Evolutionary conservation across 345 rosid species (phyloP).

Genomic region (Gossypium mustelinum): DNA sequence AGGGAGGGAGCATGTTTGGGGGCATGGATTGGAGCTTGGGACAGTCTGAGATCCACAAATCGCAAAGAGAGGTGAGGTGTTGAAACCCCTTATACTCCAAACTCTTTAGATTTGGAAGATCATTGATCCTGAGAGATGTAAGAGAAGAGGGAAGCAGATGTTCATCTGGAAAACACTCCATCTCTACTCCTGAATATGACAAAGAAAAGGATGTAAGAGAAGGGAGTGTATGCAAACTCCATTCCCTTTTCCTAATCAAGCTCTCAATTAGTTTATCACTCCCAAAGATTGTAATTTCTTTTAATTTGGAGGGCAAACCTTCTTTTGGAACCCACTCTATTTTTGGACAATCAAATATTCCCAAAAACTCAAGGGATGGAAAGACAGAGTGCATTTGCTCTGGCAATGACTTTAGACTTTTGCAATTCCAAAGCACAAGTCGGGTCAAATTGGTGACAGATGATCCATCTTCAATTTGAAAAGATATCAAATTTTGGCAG

Average conservation of each 20-base stretch:
- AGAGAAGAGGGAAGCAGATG: conserved; percentile 4
- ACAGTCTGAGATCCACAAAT: not conserved
- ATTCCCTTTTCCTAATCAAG: not conserved
- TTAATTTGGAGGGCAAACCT: conserved; percentile 8
- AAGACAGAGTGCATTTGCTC: not conserved
- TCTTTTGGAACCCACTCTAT: not conserved
- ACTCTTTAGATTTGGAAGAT: not conserved
- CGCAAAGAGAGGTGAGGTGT: not conserved
- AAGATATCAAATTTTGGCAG: not conserved
- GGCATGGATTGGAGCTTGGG: not conserved
- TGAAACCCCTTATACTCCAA: not conserved
- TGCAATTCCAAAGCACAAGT: not conserved
- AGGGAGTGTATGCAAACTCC: not conserved
- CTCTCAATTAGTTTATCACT: not conserved
- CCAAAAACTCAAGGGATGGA: not conserved
- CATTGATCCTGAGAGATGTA: accelerated
- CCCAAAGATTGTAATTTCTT: accelerated
- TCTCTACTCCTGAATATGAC: no score
- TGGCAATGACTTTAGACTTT: not conserved
- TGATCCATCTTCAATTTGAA: not conserved
- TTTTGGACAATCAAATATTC: not conserved
- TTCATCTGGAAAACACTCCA: no score
- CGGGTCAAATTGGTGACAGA: not conserved
- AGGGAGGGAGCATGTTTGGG: not conserved
- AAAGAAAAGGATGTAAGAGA: not conserved